Evolutionary conservation across 2,329 filamentous ascomycete genomes (phyloP), one percentile per base, ranked within the genome.

Genomic region (Capronia epimyces): DNA sequence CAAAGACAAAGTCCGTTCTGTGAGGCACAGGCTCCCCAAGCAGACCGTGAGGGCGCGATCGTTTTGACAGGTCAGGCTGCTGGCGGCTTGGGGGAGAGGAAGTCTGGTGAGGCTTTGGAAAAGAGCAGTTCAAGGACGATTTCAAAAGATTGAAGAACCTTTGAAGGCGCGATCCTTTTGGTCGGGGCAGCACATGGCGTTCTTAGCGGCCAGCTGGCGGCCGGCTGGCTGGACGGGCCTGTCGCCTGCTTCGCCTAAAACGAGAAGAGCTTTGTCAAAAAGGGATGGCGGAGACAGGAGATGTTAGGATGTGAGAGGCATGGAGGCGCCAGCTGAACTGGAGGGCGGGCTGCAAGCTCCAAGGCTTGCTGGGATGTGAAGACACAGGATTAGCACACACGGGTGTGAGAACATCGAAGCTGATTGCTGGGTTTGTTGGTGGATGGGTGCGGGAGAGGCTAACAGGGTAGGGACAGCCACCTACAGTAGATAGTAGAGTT

Each of bases 161-260:
- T 32, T 44, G 41, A 49, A 34, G 44, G 50, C 55, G 51, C 52
- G 59, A 60, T 59, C 54, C 54, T 60, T 58, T 58, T 61, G 55
- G 47, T 57, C 46, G 51, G 53, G 50, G 53, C 52, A 56, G 50
- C 58, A 61, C 59, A 60, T 62, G 60, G 60, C 60, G 61, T 51
- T 61, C 44, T 56, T 57, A 56, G 61, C 53, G 57, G 57, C 51
- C 57, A 61, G 57, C 57, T 61, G 59, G 58, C 57, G 46, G 56
- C 55, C 59, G 61, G 59, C 56, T 58, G 63, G 62, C 63, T 65
- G 62, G 62, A 63, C 60, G 59, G 62, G 62, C 58, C 63, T 63
- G 48, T 65, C 60, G 61, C 57, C 58, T 48, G 53, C 41, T 34
- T 56, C 51, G 54, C 56, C 57, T 53, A 55, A 56, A 61, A 60